Evolutionary conservation across 1,139 yeast genomes (phyloP).

Genomic region (Nakaseomyces glabratus): DNA sequence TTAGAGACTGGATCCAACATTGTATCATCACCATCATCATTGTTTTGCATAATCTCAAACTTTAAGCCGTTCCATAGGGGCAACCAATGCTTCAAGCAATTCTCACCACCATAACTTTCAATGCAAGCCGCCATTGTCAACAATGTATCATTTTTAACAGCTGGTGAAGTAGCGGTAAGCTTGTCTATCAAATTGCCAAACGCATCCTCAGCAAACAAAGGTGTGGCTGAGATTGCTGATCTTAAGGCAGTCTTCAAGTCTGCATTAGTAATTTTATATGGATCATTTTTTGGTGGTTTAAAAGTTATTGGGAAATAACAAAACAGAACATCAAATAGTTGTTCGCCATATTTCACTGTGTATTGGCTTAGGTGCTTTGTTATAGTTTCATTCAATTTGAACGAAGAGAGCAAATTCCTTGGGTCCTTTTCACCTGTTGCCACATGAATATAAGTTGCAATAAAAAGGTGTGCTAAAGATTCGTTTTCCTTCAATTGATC

Average conservation of each 20-base stretch:
- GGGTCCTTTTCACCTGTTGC: slow-evolving; percentile 95
- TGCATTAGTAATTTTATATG: slow-evolving; percentile 69
- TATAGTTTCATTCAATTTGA: slow-evolving; percentile 46
- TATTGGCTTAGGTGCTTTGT: slow-evolving; percentile 38
- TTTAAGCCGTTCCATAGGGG: slow-evolving; percentile 83
- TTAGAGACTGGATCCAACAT: slow-evolving; percentile 11
- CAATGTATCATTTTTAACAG: slow-evolving; percentile 69
- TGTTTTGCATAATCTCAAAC: slow-evolving; percentile 75
- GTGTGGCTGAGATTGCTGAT: slow-evolving; percentile 54
- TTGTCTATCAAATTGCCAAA: slow-evolving; percentile 77
- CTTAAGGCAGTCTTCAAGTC: slow-evolving; percentile 55
- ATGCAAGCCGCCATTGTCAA: slow-evolving; percentile 53
- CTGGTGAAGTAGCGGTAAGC: slow-evolving; percentile 70
- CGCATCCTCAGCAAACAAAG: slow-evolving; percentile 60
- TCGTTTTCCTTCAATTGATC: slow-evolving; percentile 11
- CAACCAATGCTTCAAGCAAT: slow-evolving; percentile 52
- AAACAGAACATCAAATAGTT: slow-evolving; percentile 77
- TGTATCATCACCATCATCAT: slow-evolving; percentile 34
- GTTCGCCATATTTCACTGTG: slow-evolving; percentile 39
- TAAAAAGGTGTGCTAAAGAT: slow-evolving; percentile 34
- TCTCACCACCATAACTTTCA: slow-evolving; percentile 39
- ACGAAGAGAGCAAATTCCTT: slow-evolving; percentile 65
- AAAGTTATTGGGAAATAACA: slow-evolving; percentile 97
- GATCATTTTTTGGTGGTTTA: slow-evolving; percentile 86
- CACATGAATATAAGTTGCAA: slow-evolving; percentile 52